phyloP scores from a whole-genome alignment of 2,329 filamentous ascomycete species.

The Fusarium illudens region DNA sequence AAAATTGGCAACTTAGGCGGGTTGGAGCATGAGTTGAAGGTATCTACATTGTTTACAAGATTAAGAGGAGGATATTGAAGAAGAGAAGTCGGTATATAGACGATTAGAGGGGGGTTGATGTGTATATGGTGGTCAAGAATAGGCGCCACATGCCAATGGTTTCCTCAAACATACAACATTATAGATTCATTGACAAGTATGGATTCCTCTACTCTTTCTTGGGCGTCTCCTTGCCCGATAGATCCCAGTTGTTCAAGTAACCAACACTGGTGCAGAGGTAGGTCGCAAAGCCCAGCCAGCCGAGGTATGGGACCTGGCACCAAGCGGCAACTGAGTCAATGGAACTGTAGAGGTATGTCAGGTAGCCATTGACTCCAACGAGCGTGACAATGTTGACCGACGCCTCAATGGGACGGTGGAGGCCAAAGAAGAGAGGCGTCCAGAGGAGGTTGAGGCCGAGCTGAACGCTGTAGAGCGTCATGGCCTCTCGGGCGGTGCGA shows the following conservation, averaged over 20 bases:
- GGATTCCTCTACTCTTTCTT: slow-evolving; percentile 39
- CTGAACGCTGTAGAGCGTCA: slow-evolving; percentile 86
- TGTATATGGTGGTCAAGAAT: neutral
- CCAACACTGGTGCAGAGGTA: slow-evolving; percentile 80
- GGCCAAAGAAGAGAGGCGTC: slow-evolving; percentile 93
- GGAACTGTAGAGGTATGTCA: slow-evolving; percentile 78
- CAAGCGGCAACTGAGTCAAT: slow-evolving; percentile 78
- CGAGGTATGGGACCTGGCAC: slow-evolving; percentile 82
- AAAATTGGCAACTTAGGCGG: neutral
- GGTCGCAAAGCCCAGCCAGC: slow-evolving; percentile 86
- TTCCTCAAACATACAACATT: neutral
- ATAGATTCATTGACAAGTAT: slow-evolving; percentile 11
- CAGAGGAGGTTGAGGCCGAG: slow-evolving; percentile 85
- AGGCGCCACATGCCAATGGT: neutral
- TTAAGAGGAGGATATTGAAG: neutral
- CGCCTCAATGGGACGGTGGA: slow-evolving; percentile 76
- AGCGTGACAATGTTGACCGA: slow-evolving; percentile 78
- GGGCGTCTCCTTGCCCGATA: slow-evolving; percentile 45
- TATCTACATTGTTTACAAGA: neutral
- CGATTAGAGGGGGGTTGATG: slow-evolving; percentile 3
- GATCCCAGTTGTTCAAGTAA: slow-evolving; percentile 73
- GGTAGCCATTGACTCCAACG: slow-evolving; percentile 74
- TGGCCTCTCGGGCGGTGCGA: slow-evolving; percentile 69
- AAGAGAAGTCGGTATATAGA: slow-evolving; percentile 10
- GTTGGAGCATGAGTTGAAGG: slow-evolving; percentile 13